Evolutionary conservation across 2,329 filamentous ascomycete species (phyloP), one percentile per base, ranked within the genome.

Genomic region (Pseudopyrenochaeta lycopersici): DNA sequence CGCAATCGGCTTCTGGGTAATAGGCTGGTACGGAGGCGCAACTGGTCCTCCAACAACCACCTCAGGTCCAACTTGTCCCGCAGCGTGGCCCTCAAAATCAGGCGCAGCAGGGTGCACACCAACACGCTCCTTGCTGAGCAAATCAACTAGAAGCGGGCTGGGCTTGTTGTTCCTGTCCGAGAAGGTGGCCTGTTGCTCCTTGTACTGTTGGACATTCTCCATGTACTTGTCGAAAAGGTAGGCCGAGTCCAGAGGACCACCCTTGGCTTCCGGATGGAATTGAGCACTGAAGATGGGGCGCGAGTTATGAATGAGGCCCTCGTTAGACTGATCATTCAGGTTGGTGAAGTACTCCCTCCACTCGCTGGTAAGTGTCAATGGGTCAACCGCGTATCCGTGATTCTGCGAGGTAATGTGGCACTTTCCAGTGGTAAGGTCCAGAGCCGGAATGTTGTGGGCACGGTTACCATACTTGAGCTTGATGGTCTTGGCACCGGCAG

Each of bases 401-500:
- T 99, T 99, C 78, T 99, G 95, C 9, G 95, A 98, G 35, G 95
- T 99, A 74, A 99, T 99, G 80, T 99, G 94, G 77, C 95, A 98
- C 78, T 94, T 92, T 52, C 95, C 94, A 32, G 94, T 98, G 56
- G 91, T 97, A 76, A 97, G 83, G 76, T 98, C 94, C 53, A 98
- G 83, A 56, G 93, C 92, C 7, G 95, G 95, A 70, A 98, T 98
- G 84, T 99, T 99, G 84, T 98, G 95, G 15, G 93, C 95, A 67
- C 95, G 90, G 85, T 99, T 99, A 73, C 95, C 95, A 78, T 97
- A 99, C 86, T 98, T 98, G 79, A 99, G 87, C 86, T 98, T 98
- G 81, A 96, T 89, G 58, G 95, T 98, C 69, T 87, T 85, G 49
- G 91, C 95, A 60, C 95, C 95, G 54, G 90, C 85, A 43, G 95